phyloP scores from a whole-genome alignment of 768 basidiomycete genomes.

The Tricholoma hemisulphureum region DNA sequence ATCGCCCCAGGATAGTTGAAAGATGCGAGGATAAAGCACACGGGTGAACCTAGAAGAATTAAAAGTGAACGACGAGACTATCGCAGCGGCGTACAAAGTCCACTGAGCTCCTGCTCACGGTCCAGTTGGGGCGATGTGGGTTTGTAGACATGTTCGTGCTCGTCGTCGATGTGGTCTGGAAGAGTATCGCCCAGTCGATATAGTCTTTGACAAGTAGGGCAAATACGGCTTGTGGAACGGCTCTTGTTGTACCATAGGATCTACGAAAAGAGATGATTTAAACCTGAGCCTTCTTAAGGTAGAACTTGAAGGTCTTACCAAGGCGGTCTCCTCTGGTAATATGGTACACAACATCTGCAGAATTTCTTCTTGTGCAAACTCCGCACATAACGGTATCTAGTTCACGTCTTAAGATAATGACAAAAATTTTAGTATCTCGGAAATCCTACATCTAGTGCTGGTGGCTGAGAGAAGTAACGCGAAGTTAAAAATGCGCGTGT shows the following conservation, averaged over 20 bases:
- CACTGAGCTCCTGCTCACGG: slow-evolving; percentile 71
- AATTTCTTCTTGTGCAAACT: slow-evolving; percentile 75
- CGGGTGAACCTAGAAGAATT: slow-evolving; percentile 56
- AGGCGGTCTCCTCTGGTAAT: slow-evolving; percentile 68
- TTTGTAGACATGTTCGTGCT: slow-evolving; percentile 15
- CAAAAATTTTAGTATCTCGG: not conserved
- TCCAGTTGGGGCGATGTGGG: slow-evolving; percentile 40
- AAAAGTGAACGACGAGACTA: not conserved
- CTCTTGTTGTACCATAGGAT: slow-evolving; percentile 88
- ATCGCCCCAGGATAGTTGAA: slow-evolving; percentile 64
- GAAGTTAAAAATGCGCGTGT: slow-evolving; percentile 61
- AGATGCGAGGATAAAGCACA: slow-evolving; percentile 75
- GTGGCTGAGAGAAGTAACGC: slow-evolving; percentile 64
- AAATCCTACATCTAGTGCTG: slow-evolving; percentile 47
- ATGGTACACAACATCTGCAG: slow-evolving; percentile 69
- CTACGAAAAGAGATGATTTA: slow-evolving; percentile 31
- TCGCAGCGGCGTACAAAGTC: slow-evolving; percentile 56
- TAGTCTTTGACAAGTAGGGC: slow-evolving; percentile 73
- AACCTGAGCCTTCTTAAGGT: not conserved
- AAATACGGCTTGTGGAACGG: slow-evolving; percentile 64
- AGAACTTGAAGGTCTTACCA: slow-evolving; percentile 49
- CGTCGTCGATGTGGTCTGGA: slow-evolving; percentile 41
- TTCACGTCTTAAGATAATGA: not conserved
- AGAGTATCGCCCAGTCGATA: slow-evolving; percentile 69
- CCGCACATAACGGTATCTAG: slow-evolving; percentile 65